phyloP scores from a whole-genome alignment of 2,329 filamentous ascomycete genomes.

The Lachnellula hyalina region DNA sequence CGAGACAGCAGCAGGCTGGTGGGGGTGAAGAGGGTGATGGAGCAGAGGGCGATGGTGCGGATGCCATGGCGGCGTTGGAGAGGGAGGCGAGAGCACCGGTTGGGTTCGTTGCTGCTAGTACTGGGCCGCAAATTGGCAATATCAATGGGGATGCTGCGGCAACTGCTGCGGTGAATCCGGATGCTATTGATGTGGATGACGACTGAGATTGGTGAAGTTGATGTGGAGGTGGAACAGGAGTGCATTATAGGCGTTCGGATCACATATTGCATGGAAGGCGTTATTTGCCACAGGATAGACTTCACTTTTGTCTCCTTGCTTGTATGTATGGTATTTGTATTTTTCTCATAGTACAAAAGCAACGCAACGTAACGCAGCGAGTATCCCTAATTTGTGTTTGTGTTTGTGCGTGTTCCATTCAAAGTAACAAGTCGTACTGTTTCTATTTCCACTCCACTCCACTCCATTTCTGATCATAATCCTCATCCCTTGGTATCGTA shows the following conservation, averaged over 20 bases:
- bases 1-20: slow-evolving; percentile 59
- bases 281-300: neutral
- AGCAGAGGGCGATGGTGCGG: slow-evolving; percentile 46
- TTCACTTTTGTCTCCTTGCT: neutral
- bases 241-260: no score
- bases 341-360: neutral
- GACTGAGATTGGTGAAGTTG: slow-evolving; percentile 11
- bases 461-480: no score
- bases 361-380: neutral
- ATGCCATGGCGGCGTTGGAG: slow-evolving; percentile 88
- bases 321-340: slow-evolving; percentile 2
- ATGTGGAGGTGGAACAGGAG: no score
- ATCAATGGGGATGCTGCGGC: slow-evolving; percentile 34
- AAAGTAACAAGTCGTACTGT: no score
- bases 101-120: slow-evolving; percentile 86
- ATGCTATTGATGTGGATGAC: slow-evolving; percentile 75
- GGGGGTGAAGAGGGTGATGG: slow-evolving; percentile 33
- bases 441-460: no score
- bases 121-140: slow-evolving; percentile 61
- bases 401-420: no score
- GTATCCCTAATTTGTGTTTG: no score
- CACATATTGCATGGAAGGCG: neutral
- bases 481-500: no score
- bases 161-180: slow-evolving; percentile 61
- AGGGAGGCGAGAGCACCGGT: slow-evolving; percentile 80